phyloP scores from a whole-genome alignment of 1,284 basidiomycete genomes.

The Cryptococcus floricola region DNA sequence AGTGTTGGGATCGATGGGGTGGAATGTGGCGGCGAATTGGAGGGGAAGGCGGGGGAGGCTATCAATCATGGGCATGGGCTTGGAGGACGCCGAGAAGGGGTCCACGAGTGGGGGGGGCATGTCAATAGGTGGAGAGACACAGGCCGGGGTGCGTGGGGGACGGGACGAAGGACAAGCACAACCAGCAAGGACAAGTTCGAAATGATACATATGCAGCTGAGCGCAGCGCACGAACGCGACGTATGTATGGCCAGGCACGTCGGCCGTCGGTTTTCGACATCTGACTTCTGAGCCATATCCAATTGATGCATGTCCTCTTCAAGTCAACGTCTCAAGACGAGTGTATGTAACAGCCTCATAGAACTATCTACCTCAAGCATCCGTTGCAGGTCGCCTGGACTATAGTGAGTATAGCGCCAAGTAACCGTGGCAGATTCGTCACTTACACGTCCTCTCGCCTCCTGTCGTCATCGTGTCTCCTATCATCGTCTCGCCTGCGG shows the following conservation, averaged over 20 bases:
- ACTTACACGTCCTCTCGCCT: constrained; percentile 14
- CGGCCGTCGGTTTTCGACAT: background rate
- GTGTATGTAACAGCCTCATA: background rate
- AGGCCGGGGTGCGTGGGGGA: background rate
- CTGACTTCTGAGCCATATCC: too few species aligned
- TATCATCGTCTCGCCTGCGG: constrained; percentile 10
- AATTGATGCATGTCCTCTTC: background rate
- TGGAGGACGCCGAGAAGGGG: constrained; percentile 43
- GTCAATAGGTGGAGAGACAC: background rate
- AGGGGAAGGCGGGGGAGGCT: constrained; percentile 36
- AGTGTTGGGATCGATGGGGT: constrained; percentile 24
- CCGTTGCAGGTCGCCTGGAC: background rate
- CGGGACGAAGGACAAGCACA: background rate
- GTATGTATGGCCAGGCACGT: background rate
- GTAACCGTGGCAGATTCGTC: too few species aligned
- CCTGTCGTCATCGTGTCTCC: constrained; percentile 13
- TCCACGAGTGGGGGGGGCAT: constrained; percentile 18
- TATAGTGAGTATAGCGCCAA: too few species aligned
- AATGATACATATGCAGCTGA: too few species aligned
- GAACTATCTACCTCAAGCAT: background rate
- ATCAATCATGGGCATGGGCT: constrained; percentile 38
- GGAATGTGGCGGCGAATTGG: constrained; percentile 39
- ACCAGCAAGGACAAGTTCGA: background rate
- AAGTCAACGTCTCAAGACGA: background rate
- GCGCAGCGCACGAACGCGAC: background rate